Evolutionary conservation across 805 yeast species (phyloP).

Genomic region (Sugiyamaella americana): DNA sequence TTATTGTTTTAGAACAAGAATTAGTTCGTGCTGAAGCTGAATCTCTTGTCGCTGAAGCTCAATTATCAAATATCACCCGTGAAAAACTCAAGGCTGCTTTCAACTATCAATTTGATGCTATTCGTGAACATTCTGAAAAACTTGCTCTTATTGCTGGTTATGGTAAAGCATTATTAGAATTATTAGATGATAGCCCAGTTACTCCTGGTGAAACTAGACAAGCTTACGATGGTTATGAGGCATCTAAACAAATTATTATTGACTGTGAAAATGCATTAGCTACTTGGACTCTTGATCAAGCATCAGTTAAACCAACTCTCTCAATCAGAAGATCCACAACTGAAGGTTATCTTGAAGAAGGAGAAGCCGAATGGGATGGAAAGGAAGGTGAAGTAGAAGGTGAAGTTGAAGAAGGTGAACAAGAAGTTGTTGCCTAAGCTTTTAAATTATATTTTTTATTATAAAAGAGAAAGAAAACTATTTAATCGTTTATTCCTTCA

Average conservation of each 20-base stretch:
- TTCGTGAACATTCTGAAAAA: constrained; percentile 93
- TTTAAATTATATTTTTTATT: too few species aligned
- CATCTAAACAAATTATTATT: constrained; percentile 93
- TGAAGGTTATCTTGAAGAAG: constrained; percentile 44
- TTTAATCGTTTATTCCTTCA: too few species aligned
- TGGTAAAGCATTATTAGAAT: constrained; percentile 94
- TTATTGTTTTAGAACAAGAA: constrained; percentile 93
- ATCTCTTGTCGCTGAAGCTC: constrained; percentile 98
- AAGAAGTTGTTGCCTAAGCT: too few species aligned
- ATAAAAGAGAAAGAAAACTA: too few species aligned
- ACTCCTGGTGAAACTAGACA: constrained; percentile 99
- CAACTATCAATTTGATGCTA: constrained; percentile 92
- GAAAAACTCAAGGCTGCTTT: constrained; percentile 96
- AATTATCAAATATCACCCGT: constrained; percentile 94
- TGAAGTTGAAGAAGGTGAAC: constrained; percentile 6
- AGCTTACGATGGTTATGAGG: constrained; percentile 96
- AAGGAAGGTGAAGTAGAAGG: constrained; percentile 6
- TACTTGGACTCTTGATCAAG: constrained; percentile 93
- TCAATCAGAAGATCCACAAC: constrained; percentile 73
- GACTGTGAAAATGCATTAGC: constrained; percentile 95
- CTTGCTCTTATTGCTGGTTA: constrained; percentile 96
- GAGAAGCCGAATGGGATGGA: constrained; percentile 35
- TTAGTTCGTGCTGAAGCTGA: constrained; percentile 99
- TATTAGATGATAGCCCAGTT: constrained; percentile 93
- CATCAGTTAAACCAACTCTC: constrained; percentile 89